These are phyloP conservation scores for Neophaeococcomyces aloes DNA, from an alignment of 2,329 filamentous ascomycete species.

Conservation along the genomic window DNA sequence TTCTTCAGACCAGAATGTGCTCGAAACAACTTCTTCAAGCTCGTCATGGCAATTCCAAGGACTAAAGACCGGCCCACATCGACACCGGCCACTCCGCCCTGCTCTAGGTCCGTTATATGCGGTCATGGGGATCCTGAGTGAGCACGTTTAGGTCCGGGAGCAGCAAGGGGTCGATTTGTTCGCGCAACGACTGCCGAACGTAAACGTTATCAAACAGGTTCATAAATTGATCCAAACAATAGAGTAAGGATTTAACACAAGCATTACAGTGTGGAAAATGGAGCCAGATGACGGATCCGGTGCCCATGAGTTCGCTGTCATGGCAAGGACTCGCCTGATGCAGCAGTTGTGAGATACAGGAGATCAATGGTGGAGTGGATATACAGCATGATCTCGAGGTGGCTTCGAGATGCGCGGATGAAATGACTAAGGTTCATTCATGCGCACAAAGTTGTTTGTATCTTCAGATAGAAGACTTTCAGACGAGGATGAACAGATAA, in stretches of 20 bases:
- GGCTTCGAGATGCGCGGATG: too few species aligned
- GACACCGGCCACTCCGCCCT: conserved; percentile 45
- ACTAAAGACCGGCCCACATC: conserved; percentile 48
- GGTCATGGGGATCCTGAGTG: conserved; percentile 36
- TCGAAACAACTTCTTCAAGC: conserved; percentile 13
- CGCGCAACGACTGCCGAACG: conserved; percentile 31
- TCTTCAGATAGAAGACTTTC: too few species aligned
- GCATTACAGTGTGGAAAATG: conserved; percentile 41
- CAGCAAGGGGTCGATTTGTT: conserved; percentile 29
- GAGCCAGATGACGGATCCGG: conserved; percentile 33
- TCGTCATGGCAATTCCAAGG: conserved; percentile 22
- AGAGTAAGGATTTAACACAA: conserved; percentile 27
- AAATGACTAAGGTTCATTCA: too few species aligned
- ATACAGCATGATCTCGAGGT: too few species aligned
- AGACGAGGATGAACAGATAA: too few species aligned
- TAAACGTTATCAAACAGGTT: conserved; percentile 44
- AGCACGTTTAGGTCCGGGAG: conserved; percentile 36
- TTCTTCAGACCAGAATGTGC: conserved; percentile 17
- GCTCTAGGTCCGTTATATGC: conserved; percentile 12
- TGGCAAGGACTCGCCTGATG: too few species aligned
- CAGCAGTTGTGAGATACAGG: too few species aligned
- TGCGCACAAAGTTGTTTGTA: too few species aligned
- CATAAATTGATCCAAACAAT: conserved; percentile 29
- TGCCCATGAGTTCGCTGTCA: conserved; percentile 32
- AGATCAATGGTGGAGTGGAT: too few species aligned